Evolutionary conservation across 108 stramenopile genomes (phyloP), one percentile per base, ranked within the genome.

Genomic region (Stephanodiscus minutulus): DNA sequence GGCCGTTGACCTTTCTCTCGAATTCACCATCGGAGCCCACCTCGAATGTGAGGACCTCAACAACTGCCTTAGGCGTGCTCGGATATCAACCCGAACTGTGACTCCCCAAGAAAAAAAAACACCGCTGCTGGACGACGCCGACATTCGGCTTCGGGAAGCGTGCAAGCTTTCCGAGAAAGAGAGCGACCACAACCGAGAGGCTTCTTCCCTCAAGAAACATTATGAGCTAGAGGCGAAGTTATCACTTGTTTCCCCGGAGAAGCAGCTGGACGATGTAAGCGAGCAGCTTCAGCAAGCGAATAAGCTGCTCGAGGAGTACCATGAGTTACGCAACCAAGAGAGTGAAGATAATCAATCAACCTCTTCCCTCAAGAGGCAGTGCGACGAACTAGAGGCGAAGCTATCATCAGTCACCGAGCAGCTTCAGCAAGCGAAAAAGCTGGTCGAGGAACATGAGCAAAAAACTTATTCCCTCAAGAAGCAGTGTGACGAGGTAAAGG

Each of bases 281-380:
- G 61, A 68, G 9, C 43, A 68, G 47, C 58, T 75, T 33, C 43
- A 52, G 48, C 58, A 68, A 44, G 66, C 74, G 5, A 47, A 67
- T n/a, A 59, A 37, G 10, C 58, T 59, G 43, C 22, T 75, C 20
- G 27, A 67, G 41, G 61, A 75, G 12, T 75, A 44, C 35, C 66
- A 53, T 31, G 66, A 66, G 52, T 61, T 75, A 17, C 29, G 35
- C 35, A 66, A 67, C 10, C 74, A 68, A 68, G 66, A 75, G 37
- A 29, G 15, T 31, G 66, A 68, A 52, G 39, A 66, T 50, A 13
- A 20, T 7, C 18, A 68, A 61, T 47, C 68, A 48, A 60, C 36
- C n/a, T 17, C 17, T 8, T 61, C 52, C 7, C 66, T 75, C n/a
- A 35, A 41, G 3, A 62, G 49, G 22, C 66, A 67, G 36, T 73